Evolutionary conservation across 1,284 basidiomycete genomes (phyloP), one percentile per base, ranked within the genome.

Genomic region (Tetrapyrgos nigripes): DNA sequence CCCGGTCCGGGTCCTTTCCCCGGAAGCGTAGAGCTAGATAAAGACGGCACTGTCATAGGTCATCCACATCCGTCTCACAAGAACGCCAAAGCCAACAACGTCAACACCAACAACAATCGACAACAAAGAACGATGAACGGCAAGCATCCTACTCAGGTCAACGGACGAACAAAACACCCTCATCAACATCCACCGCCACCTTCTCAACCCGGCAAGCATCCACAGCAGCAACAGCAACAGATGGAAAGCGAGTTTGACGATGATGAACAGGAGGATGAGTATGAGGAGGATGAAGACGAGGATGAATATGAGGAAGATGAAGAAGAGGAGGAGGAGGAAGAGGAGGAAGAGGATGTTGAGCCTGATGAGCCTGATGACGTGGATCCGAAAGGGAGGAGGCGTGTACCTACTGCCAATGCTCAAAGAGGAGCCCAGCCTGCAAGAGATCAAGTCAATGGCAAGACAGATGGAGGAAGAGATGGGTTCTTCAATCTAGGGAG

Each of bases 1-100:
- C 93, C 91, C 46, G 97, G 97, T 21, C 97, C 97, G 5, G 97
- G 97, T 21, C 97, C 97, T 1, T 99, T 99, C 80, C 97, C 97
- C 24, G 97, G 97, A 62, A 94, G 91, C 72, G 95, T 99, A 70
- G 96, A 97, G 73, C 85, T 98, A 62, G 96, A 98, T 81, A 91
- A 93, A 74, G 91, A 92, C 68, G 94, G 94, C 53, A 84, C 87
- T 57, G 88, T 97, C 66, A 85, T 96, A 60, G 87, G 86, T 47
- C 83, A 85, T 66, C 76, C 83, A 61, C 80, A 81, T 58, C 73
- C 77, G 62, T 70, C 70, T 49, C 80, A 55, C 45, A 52, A 53
- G 55, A 27, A 61, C 27, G 59, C 44, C 53, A 53, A 50, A 46
- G 26, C 50, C 48, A 48, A 50, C 64, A 59, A 66, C 67, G 43